Conservation (phyloP, 305 asterid genomes). For the Ajuga reptans region DNA sequence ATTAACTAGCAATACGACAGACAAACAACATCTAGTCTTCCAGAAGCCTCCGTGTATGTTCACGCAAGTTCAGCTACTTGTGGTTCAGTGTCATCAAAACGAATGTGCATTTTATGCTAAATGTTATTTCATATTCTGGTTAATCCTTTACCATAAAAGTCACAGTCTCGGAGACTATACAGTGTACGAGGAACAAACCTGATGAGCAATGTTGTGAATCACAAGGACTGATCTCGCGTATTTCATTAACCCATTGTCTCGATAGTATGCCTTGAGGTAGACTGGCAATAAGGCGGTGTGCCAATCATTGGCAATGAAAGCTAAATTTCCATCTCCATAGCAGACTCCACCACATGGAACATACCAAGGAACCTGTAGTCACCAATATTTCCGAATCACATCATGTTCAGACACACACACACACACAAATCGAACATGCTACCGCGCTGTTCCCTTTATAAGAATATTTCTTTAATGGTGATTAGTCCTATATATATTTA, state of each 20-base stretch:
- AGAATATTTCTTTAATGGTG: not conserved
- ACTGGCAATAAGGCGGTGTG: constrained; percentile 93
- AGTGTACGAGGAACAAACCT: constrained; percentile 43
- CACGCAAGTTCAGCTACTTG: not conserved
- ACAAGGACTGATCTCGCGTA: constrained; percentile 83
- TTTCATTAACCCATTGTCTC: constrained; percentile 78
- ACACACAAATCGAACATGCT: not conserved
- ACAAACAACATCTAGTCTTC: not conserved
- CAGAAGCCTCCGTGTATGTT: not conserved
- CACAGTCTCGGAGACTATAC: not conserved
- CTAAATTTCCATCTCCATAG: constrained; percentile 96
- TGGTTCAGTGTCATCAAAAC: not conserved
- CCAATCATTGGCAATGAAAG: constrained; percentile 93
- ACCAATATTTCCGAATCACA: constrained; percentile 18
- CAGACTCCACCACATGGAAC: constrained; percentile 97
- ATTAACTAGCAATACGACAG: not conserved
- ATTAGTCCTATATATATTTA: not conserved
- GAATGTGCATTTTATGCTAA: not conserved
- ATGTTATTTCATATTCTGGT: not conserved
- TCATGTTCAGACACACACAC: not conserved
- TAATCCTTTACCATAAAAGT: not conserved
- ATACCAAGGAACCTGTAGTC: constrained; percentile 79
- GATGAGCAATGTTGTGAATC: constrained; percentile 96
- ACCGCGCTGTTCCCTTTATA: not conserved
- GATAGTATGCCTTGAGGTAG: constrained; percentile 87